Percentiles rank a stretch among this genome's conserved stretches.
Conservation (phyloP, 2,329 filamentous ascomycete species). For the Botryosphaeria dothidea region DNA sequence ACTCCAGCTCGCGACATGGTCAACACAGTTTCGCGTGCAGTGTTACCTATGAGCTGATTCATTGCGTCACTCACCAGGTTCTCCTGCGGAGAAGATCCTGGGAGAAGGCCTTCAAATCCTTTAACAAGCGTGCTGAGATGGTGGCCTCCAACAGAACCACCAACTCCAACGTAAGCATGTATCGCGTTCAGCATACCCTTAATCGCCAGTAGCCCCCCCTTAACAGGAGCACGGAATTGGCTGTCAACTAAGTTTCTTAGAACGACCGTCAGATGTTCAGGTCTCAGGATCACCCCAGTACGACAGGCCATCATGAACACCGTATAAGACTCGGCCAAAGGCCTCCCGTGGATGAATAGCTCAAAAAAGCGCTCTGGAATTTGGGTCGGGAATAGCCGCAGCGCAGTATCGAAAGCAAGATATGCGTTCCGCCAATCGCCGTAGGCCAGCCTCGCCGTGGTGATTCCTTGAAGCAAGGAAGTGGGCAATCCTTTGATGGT, state of each 20-base stretch:
- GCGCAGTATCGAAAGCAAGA: constrained; percentile 49
- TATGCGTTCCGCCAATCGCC: constrained; percentile 52
- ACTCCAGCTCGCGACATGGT: constrained; percentile 27
- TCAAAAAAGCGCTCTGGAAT: constrained; percentile 46
- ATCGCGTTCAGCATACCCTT: constrained; percentile 44
- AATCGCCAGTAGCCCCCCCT: constrained; percentile 21
- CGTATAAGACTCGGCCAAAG: constrained; percentile 49
- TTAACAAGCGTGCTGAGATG: constrained; percentile 42
- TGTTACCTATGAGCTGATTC: constrained; percentile 6
- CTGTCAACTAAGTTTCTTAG: constrained; percentile 34
- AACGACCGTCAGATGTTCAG: constrained; percentile 33
- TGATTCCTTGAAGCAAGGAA: constrained; percentile 49
- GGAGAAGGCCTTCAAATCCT: constrained; percentile 30
- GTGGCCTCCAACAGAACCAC: constrained; percentile 36
- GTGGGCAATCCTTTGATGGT: constrained; percentile 41
- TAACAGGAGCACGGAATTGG: constrained; percentile 19
- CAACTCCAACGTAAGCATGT: constrained; percentile 44
- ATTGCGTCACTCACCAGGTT: constrained; percentile 20
- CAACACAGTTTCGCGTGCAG: constrained; percentile 2
- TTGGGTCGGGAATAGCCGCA: constrained; percentile 48
- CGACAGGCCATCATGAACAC: constrained; percentile 52
- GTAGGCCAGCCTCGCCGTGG: constrained; percentile 47
- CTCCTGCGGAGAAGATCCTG: constrained; percentile 1
- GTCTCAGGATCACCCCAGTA: constrained; percentile 39
- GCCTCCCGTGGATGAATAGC: constrained; percentile 47